Base-by-base conservation (phyloP, 129 eudicot species). In the Lonicera japonica region DNA sequence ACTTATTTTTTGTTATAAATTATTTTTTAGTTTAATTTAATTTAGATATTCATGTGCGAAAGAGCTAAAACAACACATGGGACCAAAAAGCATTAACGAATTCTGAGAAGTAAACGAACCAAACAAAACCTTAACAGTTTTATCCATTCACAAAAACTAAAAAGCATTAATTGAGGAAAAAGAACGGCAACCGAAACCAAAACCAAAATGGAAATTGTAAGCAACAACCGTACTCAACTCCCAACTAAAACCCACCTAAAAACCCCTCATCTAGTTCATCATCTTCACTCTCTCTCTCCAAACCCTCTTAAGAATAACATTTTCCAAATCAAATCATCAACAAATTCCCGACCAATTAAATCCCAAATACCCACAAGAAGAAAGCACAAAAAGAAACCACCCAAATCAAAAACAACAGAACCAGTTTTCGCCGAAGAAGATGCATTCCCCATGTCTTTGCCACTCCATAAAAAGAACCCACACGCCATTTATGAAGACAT, bases 401-500 rank as follows among this genome's bases (percentile, higher is more conserved):
- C 12, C 24, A 61, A 38, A 6, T 45, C 54, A 36, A 23, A 66
- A 40, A n/a, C n/a, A 67, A 61, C 23, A 15, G 29, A 9, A 8
- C 45, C 12, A 55, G 56, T 46, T 2, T 81, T 81, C 73, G 19
- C 57, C 0, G 77, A 77, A 67, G 67, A 64, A 58, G 68, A 83
- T 17, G 78, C 77, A 64, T 80, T 83, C 21, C 86, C 91, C 19
- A 72, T 73, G 58, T 75, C 86, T 7, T 53, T 83, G 17, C 88
- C 90, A 24, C 58, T 86, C 60, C 86, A 83, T 63, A 70, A 63
- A 63, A 90, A 61, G 54, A 86, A 86, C 82, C 97, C 97, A 47
- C 67, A 65, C 40, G 83, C 86, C 14, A 71, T 90, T 56, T 82
- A 77, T 71, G 75, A 70, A 68, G 94, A 83, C 39, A 77, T 90